Base-by-base conservation (phyloP, 331 rosid species). In the Quercus tomentella region DNA sequence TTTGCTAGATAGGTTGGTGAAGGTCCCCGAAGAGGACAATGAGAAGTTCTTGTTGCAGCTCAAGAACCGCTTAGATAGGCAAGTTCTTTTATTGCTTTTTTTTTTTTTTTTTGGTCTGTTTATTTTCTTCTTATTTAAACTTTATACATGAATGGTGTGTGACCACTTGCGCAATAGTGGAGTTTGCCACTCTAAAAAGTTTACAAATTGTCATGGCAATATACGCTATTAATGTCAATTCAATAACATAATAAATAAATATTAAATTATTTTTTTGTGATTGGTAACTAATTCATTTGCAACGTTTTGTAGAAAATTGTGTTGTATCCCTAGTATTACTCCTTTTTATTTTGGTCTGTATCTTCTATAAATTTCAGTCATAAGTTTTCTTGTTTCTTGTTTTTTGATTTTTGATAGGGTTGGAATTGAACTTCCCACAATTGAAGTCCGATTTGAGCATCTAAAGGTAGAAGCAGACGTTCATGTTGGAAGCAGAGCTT, bases 41-140 rank as follows among this genome's bases (percentile, higher is more conserved):
- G 92, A 88, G 78, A 89, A 20, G 37, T 89, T 91, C 76, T 83
- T 91, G 55, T 52, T 83, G 71, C 86, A 86, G 84, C 89, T 91
- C 76, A 86, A 57, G 80, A 75, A 82, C 43, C 74, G 97, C 41
- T 79, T 89, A 74, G 91, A 91, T 61, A 83, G 89, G 94, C 88
- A 82, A 17, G 5, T 5, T 37, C 22, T 54, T 10, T 79, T 74
- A n/a, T 20, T 9, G 16, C 17, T 55, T 0, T 63, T 51, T 22
- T 80, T 16, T 25, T 28, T 9, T 56, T 15, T 31, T 31, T 43
- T 70, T 57, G 17, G 17, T 14, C 4, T 49, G 5, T 8, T 57
- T 8, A 6, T 57, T 3, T 35, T 70, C 18, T 37, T n/a, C 49
- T 41, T 41, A 41, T 41, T 9, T 9, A 41, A 9, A 41, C 14